Conservation (phyloP, 176 grass and related monocot genomes). For the Carex scoparia region DNA sequence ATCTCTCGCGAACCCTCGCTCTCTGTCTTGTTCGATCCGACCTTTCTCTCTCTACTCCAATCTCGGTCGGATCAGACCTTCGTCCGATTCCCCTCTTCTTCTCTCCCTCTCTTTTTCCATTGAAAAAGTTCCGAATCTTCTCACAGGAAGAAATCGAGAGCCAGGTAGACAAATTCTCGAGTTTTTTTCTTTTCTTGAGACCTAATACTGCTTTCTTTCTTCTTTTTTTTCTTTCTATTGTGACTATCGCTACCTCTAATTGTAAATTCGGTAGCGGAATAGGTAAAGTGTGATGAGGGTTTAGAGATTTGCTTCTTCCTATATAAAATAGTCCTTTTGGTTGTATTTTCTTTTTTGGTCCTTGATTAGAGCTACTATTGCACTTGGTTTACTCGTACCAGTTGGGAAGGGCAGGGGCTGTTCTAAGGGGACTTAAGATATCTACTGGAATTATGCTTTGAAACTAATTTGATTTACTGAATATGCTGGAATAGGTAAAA, state of each 20-base stretch:
- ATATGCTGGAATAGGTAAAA: not conserved
- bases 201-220: not conserved
- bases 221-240: not conserved
- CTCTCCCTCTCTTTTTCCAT: constrained; percentile 29
- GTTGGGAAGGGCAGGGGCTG: not conserved
- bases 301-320: not conserved
- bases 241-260: not conserved
- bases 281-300: not conserved
- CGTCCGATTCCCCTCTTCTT: constrained; percentile 28
- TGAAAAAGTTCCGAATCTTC: not conserved
- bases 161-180: not conserved
- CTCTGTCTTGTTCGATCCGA: not conserved
- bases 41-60: constrained; percentile 19
- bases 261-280: not conserved
- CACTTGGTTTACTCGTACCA: not conserved
- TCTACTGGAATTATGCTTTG: not conserved
- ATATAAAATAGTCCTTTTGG: not conserved
- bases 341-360: not conserved
- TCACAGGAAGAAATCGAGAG: not conserved
- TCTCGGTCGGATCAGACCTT: constrained; percentile 20
- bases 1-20: not conserved
- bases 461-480: not conserved
- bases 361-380: not conserved
- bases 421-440: not conserved
- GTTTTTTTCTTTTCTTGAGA: not conserved